Evolutionary conservation across 1,139 yeast species (phyloP).

Genomic region (Kodamaea suecica): DNA sequence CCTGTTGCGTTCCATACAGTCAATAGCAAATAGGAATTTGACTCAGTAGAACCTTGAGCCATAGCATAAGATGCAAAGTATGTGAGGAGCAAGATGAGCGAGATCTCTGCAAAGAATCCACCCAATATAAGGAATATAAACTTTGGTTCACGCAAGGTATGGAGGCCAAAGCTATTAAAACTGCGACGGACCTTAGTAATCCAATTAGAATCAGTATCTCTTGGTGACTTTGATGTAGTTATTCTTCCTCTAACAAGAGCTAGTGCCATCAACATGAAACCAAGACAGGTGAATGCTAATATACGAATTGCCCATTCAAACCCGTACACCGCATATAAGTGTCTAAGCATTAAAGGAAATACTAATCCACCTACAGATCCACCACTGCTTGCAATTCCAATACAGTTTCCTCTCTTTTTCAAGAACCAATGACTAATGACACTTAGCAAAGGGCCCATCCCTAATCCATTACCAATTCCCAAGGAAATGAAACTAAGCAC

Average conservation of each 20-base stretch:
- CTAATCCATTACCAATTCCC: constrained; percentile 56
- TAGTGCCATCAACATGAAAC: constrained; percentile 36
- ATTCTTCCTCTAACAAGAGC: constrained; percentile 43
- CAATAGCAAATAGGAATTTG: constrained; percentile 22
- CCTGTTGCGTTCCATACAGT: constrained; percentile 30
- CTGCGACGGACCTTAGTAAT: neutral
- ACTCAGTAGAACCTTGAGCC: constrained; percentile 23
- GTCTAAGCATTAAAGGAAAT: constrained; percentile 54
- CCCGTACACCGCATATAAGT: constrained; percentile 46
- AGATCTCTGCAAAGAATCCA: constrained; percentile 41
- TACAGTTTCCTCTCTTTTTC: constrained; percentile 51
- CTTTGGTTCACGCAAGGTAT: constrained; percentile 9
- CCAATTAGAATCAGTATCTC: neutral
- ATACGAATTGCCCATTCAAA: constrained; percentile 62
- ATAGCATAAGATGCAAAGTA: constrained; percentile 31
- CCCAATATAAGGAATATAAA: constrained; percentile 11
- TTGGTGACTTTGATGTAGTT: constrained; percentile 1
- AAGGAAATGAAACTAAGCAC: constrained; percentile 54
- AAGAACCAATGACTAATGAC: constrained; percentile 62
- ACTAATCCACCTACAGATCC: constrained; percentile 63
- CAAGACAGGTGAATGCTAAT: constrained; percentile 48
- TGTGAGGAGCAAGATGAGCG: constrained; percentile 47
- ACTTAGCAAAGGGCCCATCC: constrained; percentile 59
- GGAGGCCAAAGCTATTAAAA: constrained; percentile 4
- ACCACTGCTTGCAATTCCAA: constrained; percentile 58